Evolutionary conservation across 371 early-diverging fungal genomes (phyloP).

Genomic region (Cokeromyces recurvatus): DNA sequence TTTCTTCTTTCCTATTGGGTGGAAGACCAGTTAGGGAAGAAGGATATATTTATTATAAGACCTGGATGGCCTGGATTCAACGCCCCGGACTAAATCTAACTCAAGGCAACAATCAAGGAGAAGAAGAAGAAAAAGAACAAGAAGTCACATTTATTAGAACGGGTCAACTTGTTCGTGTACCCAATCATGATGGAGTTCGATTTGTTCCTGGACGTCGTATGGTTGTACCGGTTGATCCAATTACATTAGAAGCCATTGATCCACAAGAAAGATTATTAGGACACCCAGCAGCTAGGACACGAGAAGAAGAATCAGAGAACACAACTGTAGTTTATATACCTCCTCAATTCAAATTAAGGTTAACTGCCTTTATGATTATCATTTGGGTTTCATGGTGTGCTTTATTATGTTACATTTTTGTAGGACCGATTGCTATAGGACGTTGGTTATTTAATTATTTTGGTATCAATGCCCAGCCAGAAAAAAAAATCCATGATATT

Average conservation of each 20-base stretch:
- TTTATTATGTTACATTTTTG: constrained; percentile 4
- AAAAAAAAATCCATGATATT: constrained; percentile 45
- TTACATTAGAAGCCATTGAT: constrained; percentile 8
- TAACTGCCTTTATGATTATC: constrained; percentile 16
- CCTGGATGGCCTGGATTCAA: constrained; percentile 8
- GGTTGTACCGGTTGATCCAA: constrained; percentile 12
- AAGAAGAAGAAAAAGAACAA: not conserved
- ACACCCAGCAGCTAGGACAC: constrained; percentile 21
- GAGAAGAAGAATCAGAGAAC: constrained; percentile 19
- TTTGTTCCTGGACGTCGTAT: constrained; percentile 6
- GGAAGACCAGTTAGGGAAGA: constrained; percentile 54
- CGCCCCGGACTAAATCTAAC: constrained; percentile 1
- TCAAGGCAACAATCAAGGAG: not conserved
- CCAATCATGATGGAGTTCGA: constrained; percentile 29
- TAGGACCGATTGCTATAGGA: constrained; percentile 8
- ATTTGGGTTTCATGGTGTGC: constrained; percentile 12
- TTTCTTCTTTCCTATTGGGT: constrained; percentile 79
- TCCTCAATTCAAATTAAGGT: constrained; percentile 40
- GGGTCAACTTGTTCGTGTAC: constrained; percentile 45
- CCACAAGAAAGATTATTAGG: constrained; percentile 50
- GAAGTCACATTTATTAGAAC: not conserved
- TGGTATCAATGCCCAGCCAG: not conserved
- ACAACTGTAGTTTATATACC: constrained; percentile 62
- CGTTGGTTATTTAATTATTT: constrained; percentile 1
- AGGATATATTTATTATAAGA: constrained; percentile 5